Base-by-base conservation (phyloP, 2,329 filamentous ascomycete species). In the Dactylellina leptospora region DNA sequence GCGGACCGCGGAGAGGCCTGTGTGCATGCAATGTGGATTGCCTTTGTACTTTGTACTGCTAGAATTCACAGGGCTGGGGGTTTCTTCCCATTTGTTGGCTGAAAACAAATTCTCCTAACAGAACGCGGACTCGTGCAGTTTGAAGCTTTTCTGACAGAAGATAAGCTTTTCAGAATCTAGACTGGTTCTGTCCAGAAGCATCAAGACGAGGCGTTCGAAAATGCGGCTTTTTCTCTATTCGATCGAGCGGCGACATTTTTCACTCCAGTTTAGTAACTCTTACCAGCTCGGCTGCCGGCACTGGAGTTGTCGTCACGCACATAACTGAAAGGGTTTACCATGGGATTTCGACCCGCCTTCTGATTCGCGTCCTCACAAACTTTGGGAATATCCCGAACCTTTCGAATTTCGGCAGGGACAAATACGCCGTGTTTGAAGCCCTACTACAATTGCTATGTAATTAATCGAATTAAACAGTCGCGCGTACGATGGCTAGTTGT, bases 121-220 rank as follows among this genome's bases (percentile, higher is more conserved):
- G n/a, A n/a, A n/a, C n/a, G n/a, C n/a, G n/a, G n/a, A n/a, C n/a
- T n/a, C n/a, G n/a, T n/a, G n/a, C n/a, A 62, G 36, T 47, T 62
- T 11, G 50, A 72, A 72, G 68, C 68, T 63, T 72, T 72, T 72
- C 53, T 72, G 68, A 72, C 68, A 64, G 51, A 59, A 64, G 51
- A 64, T 55, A 72, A 72, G 68, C 68, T 72, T 72, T 71, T 62
- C 45, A 47, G 30, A 54, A 28, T 42, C 33, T n/a, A 3, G 11
- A 53, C 54, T 53, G 23, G 38, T 30, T 25, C 50, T 23, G 56
- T 62, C 18, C 58, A 25, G 23, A 27, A 53, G 44, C 45, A 54
- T 68, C 54, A 44, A 56, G 50, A 56, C 60, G 60, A 54, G 62
- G 11, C 62, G 33, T 51, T 5, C 10, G 11, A 40, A 23, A 23